These are phyloP conservation scores for Microdochium bolleyi DNA, from an alignment of 2,329 filamentous ascomycete species.

Conservation along the genomic window DNA sequence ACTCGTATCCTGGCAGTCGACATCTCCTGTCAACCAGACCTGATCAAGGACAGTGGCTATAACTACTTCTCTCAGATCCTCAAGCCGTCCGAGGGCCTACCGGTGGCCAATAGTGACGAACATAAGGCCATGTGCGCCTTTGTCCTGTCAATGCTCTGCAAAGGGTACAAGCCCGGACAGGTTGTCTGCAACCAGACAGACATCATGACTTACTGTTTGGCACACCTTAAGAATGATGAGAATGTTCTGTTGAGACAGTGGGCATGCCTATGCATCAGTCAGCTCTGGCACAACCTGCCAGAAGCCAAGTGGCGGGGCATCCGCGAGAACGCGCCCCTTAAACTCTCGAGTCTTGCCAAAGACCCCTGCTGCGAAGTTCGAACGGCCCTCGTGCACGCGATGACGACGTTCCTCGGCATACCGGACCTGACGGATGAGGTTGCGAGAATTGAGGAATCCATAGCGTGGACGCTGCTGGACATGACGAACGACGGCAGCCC, in stretches of 20 bases:
- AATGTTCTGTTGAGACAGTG: constrained; percentile 89
- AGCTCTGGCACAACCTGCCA: constrained; percentile 84
- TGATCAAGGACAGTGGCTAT: constrained; percentile 95
- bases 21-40: constrained; percentile 82
- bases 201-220: constrained; percentile 80
- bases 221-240: constrained; percentile 75
- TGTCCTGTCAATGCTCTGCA: constrained; percentile 95
- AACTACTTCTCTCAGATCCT: constrained; percentile 94
- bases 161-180: constrained; percentile 85
- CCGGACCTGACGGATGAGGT: constrained; percentile 88
- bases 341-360: constrained; percentile 71
- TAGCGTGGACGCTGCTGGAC: constrained; percentile 81
- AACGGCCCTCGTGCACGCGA: constrained; percentile 84
- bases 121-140: constrained; percentile 99
- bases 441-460: constrained; percentile 80
- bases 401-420: constrained; percentile 91
- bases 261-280: constrained; percentile 91
- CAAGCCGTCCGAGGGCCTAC: constrained; percentile 74
- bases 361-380: constrained; percentile 90
- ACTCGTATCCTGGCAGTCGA: constrained; percentile 92
- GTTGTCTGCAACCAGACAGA: constrained; percentile 85
- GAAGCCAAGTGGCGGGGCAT: constrained; percentile 98
- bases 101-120: constrained; percentile 81
- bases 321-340: constrained; percentile 72
- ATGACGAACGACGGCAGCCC: constrained; percentile 93